Evolutionary conservation across 2,329 filamentous ascomycete genomes (phyloP).

Genomic region (Zopfia rhizophila): DNA sequence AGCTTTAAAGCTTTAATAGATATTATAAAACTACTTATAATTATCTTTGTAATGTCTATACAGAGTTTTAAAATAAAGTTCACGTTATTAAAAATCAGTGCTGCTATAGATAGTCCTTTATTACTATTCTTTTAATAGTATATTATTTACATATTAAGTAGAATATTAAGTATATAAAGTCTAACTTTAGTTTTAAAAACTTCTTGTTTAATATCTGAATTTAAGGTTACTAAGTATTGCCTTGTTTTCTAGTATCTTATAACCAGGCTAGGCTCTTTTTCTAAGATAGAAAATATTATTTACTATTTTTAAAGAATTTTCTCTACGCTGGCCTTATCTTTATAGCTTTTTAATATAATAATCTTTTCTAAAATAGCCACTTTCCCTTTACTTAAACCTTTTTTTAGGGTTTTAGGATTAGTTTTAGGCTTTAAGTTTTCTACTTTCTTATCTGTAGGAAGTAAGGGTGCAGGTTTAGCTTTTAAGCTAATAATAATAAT

Average conservation of each 20-base stretch:
- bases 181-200: conserved; percentile 58
- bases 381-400: conserved; percentile 49
- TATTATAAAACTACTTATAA: conserved; percentile 42
- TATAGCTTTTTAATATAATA: conserved; percentile 54
- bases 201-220: conserved; percentile 50
- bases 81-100: conserved; percentile 45
- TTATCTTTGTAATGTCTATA: conserved; percentile 40
- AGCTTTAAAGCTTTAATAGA: conserved; percentile 53
- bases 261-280: conserved; percentile 56
- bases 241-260: conserved; percentile 61
- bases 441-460: conserved; percentile 28
- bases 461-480: conserved; percentile 15
- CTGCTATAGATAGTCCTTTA: conserved; percentile 43
- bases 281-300: conserved; percentile 57
- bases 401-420: conserved; percentile 35
- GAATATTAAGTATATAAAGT: conserved; percentile 61
- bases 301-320: conserved; percentile 60
- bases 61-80: conserved; percentile 38
- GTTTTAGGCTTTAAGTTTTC: conserved; percentile 35
- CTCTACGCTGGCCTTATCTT: conserved; percentile 53
- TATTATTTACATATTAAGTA: conserved; percentile 61
- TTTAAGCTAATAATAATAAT: conserved; percentile 64
- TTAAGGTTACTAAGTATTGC: conserved; percentile 59
- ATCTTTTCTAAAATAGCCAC: conserved; percentile 57
- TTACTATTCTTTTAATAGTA: conserved; percentile 42